Evolutionary conservation across 2,329 filamentous ascomycete genomes (phyloP), one percentile per base, ranked within the genome.

Genomic region (Fragosphaeria purpurea): DNA sequence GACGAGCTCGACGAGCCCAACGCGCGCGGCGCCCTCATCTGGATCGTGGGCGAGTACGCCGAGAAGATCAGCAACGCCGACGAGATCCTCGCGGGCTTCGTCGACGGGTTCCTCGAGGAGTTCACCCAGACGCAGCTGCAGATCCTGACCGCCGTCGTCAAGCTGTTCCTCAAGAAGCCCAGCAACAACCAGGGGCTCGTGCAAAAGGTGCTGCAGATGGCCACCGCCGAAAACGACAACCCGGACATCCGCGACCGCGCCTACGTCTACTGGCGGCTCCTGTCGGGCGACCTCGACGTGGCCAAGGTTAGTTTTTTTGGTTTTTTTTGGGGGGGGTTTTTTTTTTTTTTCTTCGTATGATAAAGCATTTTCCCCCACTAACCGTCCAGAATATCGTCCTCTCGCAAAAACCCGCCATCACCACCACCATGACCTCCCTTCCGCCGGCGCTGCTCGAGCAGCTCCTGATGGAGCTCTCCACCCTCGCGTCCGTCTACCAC

Each of bases 41-140:
- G 93, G 93, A 97, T 98, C 58, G 91, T 98, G 6, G 93, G 93
- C 59, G 93, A 98, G 66, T 98, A 98, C 64, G 93, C 93, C 1
- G 93, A 98, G 72, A 98, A 98, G 75, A 98, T 98, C 62, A 95
- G 81, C 70, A 97, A 98, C 61, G 93, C 93, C n/a, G 89, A 90
- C 56, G 88, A 97, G 59, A 97, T 98, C 55, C 69, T 98, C 53
- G 77, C 82, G 48, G 83, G 86, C 13, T 98, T 98, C 62, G 91
- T 96, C 10, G 93, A 97, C 50, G 85, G 83, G 1, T 97, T 98
- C 66, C 86, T 86, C 65, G 93, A 97, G 65, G 93, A 98, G 66
- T 97, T 96, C 63, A 93, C 90, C 48, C 91, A 95, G 84, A 95
- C 89, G n/a, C 93, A 98, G 74, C 72, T 98, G 48, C 93, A 98